phyloP scores from a whole-genome alignment of 352 stramenopile species.

The Pythium sp. region DNA sequence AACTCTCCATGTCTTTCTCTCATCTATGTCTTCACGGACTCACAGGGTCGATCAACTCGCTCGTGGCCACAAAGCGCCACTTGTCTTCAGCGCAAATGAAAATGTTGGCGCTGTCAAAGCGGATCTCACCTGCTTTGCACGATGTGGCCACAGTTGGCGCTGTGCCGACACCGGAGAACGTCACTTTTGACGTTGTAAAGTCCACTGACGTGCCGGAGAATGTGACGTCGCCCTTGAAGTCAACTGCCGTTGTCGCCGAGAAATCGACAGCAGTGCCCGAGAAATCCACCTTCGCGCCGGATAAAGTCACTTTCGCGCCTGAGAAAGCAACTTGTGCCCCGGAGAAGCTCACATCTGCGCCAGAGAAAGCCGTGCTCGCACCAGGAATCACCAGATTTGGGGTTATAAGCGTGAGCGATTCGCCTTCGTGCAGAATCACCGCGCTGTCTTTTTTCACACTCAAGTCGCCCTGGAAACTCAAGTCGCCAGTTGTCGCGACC shows the following conservation, averaged over 20 bases:
- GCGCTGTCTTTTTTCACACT: slow-evolving; percentile 20
- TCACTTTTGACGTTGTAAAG: slow-evolving; percentile 13
- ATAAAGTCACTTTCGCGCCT: slow-evolving; percentile 6
- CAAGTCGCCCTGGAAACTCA: slow-evolving; percentile 26
- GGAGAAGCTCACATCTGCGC: slow-evolving; percentile 6
- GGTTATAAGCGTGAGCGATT: slow-evolving; percentile 32
- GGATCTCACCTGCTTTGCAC: slow-evolving; percentile 17
- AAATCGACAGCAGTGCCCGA: slow-evolving; percentile 13
- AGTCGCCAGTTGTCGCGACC: slow-evolving; percentile 21
- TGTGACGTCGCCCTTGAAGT: slow-evolving; percentile 11
- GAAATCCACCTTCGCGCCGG: slow-evolving; percentile 10
- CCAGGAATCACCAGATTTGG: slow-evolving; percentile 18
- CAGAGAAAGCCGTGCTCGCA: slow-evolving; percentile 9
- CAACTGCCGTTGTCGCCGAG: slow-evolving; percentile 8
- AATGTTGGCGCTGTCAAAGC: slow-evolving; percentile 8
- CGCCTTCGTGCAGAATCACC: slow-evolving; percentile 28
- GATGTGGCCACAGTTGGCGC: background rate
- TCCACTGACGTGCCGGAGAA: slow-evolving; percentile 10
- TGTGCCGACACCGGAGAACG: slow-evolving; percentile 14
- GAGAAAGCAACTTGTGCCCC: slow-evolving; percentile 12
- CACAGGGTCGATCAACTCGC: background rate
- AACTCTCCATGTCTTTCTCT: background rate
- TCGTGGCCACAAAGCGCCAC: slow-evolving; percentile 8
- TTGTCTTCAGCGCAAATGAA: slow-evolving; percentile 9
- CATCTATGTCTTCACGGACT: background rate